These are phyloP conservation scores for Aspergillus nomiae DNA, from an alignment of 2,329 filamentous ascomycete genomes.

Conservation along the genomic window DNA sequence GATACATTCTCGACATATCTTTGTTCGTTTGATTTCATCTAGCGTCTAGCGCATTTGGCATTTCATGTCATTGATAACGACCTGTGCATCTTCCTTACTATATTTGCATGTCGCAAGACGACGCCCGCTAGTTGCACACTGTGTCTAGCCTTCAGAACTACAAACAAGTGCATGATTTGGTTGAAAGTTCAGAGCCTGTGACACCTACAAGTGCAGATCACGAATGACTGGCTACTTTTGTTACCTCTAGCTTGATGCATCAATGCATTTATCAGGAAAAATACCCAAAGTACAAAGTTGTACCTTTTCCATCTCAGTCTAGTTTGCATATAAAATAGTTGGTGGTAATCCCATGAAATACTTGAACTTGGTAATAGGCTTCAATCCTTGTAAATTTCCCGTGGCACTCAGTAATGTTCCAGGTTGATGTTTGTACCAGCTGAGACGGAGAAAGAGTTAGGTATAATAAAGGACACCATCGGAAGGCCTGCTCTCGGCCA, in stretches of 20 bases:
- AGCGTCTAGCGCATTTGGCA: constrained; percentile 38
- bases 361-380: background rate
- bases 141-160: constrained; percentile 20
- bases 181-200: constrained; percentile 11
- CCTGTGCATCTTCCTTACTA: constrained; percentile 27
- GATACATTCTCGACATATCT: constrained; percentile 25
- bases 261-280: constrained; percentile 1
- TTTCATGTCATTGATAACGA: constrained; percentile 25
- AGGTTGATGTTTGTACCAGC: background rate
- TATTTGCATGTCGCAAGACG: constrained; percentile 29
- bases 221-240: constrained; percentile 20
- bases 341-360: background rate
- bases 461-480: background rate
- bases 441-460: background rate
- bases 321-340: background rate
- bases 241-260: constrained; percentile 8
- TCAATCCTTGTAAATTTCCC: background rate
- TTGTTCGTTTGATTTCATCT: constrained; percentile 33
- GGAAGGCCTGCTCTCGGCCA: background rate
- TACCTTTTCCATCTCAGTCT: background rate
- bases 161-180: constrained; percentile 16
- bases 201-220: constrained; percentile 20
- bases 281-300: constrained; percentile 6
- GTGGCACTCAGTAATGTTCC: background rate
- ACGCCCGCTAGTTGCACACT: constrained; percentile 17